Conservation (phyloP, 2,329 filamentous ascomycete genomes). For the Epichloe bromicola region DNA sequence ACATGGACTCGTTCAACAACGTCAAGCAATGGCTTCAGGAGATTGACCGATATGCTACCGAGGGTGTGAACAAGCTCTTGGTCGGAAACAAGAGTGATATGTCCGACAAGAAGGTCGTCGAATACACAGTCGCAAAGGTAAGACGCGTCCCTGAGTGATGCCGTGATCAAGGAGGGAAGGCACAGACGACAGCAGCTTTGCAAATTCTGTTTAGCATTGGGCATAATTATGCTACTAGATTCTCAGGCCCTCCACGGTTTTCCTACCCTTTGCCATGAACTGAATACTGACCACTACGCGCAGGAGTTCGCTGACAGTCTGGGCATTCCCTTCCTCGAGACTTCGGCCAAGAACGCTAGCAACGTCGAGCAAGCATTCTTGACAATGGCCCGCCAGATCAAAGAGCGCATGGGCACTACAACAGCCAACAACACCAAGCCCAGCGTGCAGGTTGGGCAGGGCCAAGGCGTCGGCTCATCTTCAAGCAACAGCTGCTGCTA, state of each 20-base stretch:
- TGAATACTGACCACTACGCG: conserved; percentile 10
- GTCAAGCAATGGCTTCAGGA: conserved; percentile 99
- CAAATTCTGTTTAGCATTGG: not conserved
- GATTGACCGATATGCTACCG: conserved; percentile 97
- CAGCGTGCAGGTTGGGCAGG: conserved; percentile 88
- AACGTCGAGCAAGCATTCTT: conserved; percentile 99
- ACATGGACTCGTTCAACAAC: conserved; percentile 99
- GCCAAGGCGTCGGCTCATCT: conserved; percentile 82
- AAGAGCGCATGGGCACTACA: conserved; percentile 98
- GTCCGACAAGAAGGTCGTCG: conserved; percentile 99
- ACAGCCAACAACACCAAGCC: conserved; percentile 96
- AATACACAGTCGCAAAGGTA: conserved; percentile 99
- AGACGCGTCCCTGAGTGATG: conserved; percentile 13
- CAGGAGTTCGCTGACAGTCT: conserved; percentile 98
- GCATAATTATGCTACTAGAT: not conserved
- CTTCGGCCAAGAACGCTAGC: conserved; percentile 97
- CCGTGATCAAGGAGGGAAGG: not conserved
- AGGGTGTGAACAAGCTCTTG: conserved; percentile 98
- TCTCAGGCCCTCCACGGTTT: too few species aligned
- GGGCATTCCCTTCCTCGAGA: conserved; percentile 98
- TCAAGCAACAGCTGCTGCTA: conserved; percentile 88
- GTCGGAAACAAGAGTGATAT: conserved; percentile 99
- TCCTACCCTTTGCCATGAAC: not conserved
- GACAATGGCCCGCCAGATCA: conserved; percentile 99
- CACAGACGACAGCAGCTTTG: not conserved